Base-by-base conservation (phyloP, 2,329 filamentous ascomycete genomes). In the Calycina herbarum region DNA sequence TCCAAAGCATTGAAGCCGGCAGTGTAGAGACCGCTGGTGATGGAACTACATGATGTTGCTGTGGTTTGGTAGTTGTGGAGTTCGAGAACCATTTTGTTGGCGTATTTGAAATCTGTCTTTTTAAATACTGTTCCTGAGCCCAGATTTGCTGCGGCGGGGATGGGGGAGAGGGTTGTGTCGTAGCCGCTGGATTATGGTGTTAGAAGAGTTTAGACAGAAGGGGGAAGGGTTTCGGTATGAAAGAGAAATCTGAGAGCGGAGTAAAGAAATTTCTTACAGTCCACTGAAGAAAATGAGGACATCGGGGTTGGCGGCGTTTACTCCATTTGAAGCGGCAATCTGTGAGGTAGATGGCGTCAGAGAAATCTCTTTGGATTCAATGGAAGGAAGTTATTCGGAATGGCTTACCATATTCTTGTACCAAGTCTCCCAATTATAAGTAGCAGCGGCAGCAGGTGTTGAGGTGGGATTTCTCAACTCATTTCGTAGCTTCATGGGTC, bases 251-350 rank as follows among this genome's bases (percentile, higher is more conserved):
- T 15, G 27, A 5, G 38, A 40, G 13, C 4, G 13, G 11, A 2
- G 13, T 15, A 13, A 17, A 40, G 38, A 5, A 40, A 40, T 2
- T 13, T 40, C 48, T 54, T 54, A 54, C 1, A 82, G 70, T 0
- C 81, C 81, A 3, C 79, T 81, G 63, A 81, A 76, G 69, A 82
- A 81, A 61, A 83, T 79, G 17, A 82, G 68, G 1, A 79, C 72
- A 33, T 78, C 71, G 0, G 77, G 74, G 59, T 61, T 61, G 27
- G 59, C 59, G 11, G 24, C 45, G 27, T 61, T 61, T 10, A 61
- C 59, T 51, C 27, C 59, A 31, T 29, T 27, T 13, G 27, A 42
- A 29, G 59, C 59, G 7, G 59, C 20, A 17, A 61, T 61, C 57
- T 59, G 20, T 33, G 38, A 40, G 38, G 3, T 1, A 13, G 38